phyloP scores from a whole-genome alignment of 2,329 filamentous ascomycete species.

The Aspergillus sp. region DNA sequence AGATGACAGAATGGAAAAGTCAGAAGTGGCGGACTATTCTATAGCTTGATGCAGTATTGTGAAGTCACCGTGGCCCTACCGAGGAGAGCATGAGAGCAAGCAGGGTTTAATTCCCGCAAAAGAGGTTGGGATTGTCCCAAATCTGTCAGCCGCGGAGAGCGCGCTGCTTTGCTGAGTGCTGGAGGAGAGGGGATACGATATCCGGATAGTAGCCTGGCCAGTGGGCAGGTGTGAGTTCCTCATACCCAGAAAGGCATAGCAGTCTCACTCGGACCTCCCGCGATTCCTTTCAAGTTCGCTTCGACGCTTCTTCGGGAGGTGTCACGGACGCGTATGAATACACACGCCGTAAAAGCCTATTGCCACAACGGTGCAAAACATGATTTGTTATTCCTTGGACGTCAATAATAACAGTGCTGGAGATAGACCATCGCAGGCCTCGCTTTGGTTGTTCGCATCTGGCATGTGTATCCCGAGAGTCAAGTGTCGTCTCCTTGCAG shows the following conservation, averaged over 20 bases:
- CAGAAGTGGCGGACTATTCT: background rate
- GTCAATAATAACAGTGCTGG: background rate
- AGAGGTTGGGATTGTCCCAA: constrained; percentile 3
- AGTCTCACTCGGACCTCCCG: constrained; percentile 18
- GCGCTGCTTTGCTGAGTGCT: constrained; percentile 12
- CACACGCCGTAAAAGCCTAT: constrained; percentile 14
- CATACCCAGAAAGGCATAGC: constrained; percentile 15
- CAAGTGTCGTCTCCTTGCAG: background rate
- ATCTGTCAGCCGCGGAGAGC: constrained; percentile 31
- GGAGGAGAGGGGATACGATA: background rate
- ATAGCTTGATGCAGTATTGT: background rate
- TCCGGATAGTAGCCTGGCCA: constrained; percentile 2
- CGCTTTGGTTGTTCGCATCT: background rate
- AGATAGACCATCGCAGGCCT: background rate
- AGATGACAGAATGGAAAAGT: background rate
- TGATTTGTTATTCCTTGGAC: background rate
- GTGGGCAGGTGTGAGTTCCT: constrained; percentile 8
- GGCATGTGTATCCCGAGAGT: background rate
- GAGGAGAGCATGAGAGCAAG: background rate
- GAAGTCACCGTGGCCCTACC: background rate
- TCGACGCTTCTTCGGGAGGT: constrained; percentile 2
- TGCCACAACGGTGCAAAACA: constrained; percentile 5
- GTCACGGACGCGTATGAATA: constrained; percentile 15
- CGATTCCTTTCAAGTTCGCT: constrained; percentile 8
- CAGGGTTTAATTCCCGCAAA: constrained; percentile 5